phyloP scores from a whole-genome alignment of 805 yeast species.

The Nakazawaea molendinolei region DNA sequence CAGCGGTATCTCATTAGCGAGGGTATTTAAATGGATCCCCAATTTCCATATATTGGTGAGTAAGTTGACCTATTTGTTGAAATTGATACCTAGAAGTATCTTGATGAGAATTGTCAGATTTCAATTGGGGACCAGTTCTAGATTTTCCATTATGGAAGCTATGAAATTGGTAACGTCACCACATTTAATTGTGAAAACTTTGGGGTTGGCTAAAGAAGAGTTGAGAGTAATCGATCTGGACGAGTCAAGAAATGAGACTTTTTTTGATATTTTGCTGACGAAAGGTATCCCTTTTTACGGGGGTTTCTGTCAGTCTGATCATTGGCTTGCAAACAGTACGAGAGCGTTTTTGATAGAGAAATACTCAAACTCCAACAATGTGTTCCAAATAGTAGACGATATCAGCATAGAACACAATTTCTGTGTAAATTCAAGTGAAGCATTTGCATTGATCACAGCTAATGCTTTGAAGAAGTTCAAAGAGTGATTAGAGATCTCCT shows the following conservation, averaged over 20 bases:
- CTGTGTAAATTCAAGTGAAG: conserved; percentile 4
- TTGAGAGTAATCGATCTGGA: conserved; percentile 1
- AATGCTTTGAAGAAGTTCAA: neutral
- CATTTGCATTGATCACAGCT: conserved; percentile 5
- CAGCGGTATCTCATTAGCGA: conserved; percentile 6
- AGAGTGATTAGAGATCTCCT: neutral
- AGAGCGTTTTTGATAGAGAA: neutral
- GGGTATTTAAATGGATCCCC: conserved; percentile 2
- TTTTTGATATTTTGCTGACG: neutral
- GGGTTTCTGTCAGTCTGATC: conserved; percentile 9
- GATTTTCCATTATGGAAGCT: neutral
- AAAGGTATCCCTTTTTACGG: conserved; percentile 1
- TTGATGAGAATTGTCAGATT: neutral
- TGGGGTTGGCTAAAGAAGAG: conserved; percentile 10
- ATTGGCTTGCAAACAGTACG: conserved; percentile 8
- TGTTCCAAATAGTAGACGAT: conserved; percentile 5
- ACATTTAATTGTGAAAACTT: neutral
- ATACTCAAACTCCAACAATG: neutral
- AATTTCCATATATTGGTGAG: conserved; percentile 7
- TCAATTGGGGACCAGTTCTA: conserved; percentile 1
- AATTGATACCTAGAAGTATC: conserved; percentile 2
- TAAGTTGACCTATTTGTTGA: conserved; percentile 14
- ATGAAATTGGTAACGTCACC: conserved; percentile 1
- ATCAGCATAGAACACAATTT: conserved; percentile 5
- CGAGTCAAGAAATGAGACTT: neutral